Base-by-base conservation (phyloP, 2,329 filamentous ascomycete genomes). In the Aspergillus sp. region DNA sequence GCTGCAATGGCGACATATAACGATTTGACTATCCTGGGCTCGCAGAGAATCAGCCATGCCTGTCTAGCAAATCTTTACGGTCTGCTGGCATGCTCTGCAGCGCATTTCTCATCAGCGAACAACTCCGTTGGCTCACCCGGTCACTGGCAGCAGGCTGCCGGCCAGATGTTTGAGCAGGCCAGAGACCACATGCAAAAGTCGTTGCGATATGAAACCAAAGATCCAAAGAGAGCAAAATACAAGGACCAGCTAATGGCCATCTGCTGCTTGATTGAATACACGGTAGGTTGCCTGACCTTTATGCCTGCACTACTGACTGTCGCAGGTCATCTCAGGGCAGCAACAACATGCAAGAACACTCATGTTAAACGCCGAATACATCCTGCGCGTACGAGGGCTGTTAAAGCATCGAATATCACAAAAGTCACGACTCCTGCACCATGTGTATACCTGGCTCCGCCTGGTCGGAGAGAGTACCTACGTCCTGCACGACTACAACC, bases 181-280 rank as follows among this genome's bases (percentile, higher is more conserved):
- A 72, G 67, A 55, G 66, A 68, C 35, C 65, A 71, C 52, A 68
- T 74, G 55, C 67, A 72, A 44, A 58, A 58, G 14, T 73, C 71
- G 4, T 37, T 75, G 12, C 64, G 68, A 25, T 45, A 64, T 5
- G 73, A 75, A 51, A 68, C 66, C 0, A 57, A 64, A 7, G 66
- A 68, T 1, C 61, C 67, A 9, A 66, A 65, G 31, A 70, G 70
- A 50, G 71, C 72, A 5, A 76, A 75, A 58, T 76, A 75, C 27
- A 76, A 76, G 54, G 72, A 76, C 21, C 73, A 74, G 52, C 57
- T 75, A 21, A 75, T 74, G 70, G 71, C 73, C 8, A 65, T 72
- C 2, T 68, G 68, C 25, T 68, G 65, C n/a, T 57, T 74, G 41
- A 66, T 69, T n/a, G 65, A 71, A 41, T 72, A 67, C 58, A 67